A percentile compares a stretch with the other conserved stretches of the same genome.
Conservation (phyloP, 1,284 basidiomycete genomes). For the Abortiporus biennis region DNA sequence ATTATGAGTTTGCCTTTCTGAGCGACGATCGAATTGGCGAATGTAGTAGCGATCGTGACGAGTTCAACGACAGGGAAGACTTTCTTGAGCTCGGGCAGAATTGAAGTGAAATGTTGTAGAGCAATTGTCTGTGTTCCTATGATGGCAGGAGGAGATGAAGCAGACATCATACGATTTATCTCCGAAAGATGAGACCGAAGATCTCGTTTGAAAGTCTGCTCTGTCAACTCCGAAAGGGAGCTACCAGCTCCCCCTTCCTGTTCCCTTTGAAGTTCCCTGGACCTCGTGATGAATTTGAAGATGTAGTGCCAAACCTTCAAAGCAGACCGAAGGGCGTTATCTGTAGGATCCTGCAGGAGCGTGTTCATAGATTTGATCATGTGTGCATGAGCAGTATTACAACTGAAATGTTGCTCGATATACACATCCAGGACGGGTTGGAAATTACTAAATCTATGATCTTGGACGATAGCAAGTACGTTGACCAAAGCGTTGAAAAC, state of each 20-base stretch:
- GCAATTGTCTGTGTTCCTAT: slow-evolving; percentile 95
- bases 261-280: slow-evolving; percentile 81
- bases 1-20: slow-evolving; percentile 85
- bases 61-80: slow-evolving; percentile 80
- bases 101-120: slow-evolving; percentile 90
- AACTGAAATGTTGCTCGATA: slow-evolving; percentile 86
- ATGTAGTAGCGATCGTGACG: slow-evolving; percentile 79
- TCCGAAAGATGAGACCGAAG: slow-evolving; percentile 70
- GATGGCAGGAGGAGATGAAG: slow-evolving; percentile 72
- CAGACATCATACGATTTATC: slow-evolving; percentile 88
- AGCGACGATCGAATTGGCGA: slow-evolving; percentile 79
- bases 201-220: slow-evolving; percentile 81
- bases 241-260: slow-evolving; percentile 77
- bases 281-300: slow-evolving; percentile 89
- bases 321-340: slow-evolving; percentile 72
- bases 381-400: slow-evolving; percentile 70
- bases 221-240: slow-evolving; percentile 81
- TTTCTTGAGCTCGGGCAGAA: slow-evolving; percentile 82
- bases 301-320: slow-evolving; percentile 97
- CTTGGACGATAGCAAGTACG: slow-evolving; percentile 86
- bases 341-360: slow-evolving; percentile 71
- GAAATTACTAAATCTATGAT: slow-evolving; percentile 95
- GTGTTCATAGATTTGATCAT: slow-evolving; percentile 85
- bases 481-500: slow-evolving; percentile 91
- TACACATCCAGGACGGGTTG: slow-evolving; percentile 91